Conservation (phyloP, 139 green algal species). For the Spirogloea muscicola region DNA sequence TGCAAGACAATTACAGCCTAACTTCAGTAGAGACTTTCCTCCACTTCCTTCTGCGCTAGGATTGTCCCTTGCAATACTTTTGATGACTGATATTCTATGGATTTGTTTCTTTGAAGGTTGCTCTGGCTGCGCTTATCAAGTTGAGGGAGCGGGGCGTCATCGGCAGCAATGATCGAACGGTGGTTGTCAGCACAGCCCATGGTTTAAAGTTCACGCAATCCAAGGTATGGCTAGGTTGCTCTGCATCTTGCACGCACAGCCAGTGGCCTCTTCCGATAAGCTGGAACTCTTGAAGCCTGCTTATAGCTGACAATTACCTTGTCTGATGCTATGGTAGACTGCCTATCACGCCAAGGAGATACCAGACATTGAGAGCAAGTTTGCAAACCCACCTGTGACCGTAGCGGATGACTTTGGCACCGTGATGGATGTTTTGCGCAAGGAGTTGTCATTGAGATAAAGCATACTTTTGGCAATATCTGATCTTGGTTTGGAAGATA, state of each 20-base stretch:
- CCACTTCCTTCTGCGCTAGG: no score
- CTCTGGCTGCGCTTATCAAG: constrained; percentile 93
- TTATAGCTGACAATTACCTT: neutral
- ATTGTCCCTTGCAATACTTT: no score
- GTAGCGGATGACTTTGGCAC: constrained; percentile 83
- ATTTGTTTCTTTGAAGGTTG: constrained; percentile 72
- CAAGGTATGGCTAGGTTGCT: constrained; percentile 88
- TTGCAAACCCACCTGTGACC: constrained; percentile 88
- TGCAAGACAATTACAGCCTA: no score
- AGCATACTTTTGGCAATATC: no score
- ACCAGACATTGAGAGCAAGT: constrained; percentile 63
- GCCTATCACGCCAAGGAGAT: constrained; percentile 89
- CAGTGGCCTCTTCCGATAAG: neutral
- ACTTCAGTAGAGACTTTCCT: no score
- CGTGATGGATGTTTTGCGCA: constrained; percentile 83
- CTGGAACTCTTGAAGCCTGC: neutral
- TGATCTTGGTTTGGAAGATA: no score
- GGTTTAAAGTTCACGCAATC: constrained; percentile 96
- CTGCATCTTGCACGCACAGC: neutral
- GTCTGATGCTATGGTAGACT: neutral
- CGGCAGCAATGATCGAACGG: constrained; percentile 77
- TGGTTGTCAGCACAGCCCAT: constrained; percentile 95
- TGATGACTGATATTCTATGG: neutral
- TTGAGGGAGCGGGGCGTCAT: constrained; percentile 82
- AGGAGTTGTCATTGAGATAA: constrained; percentile 35